Base-by-base conservation (phyloP, 495 filamentous ascomycete genomes). In the Xylaria telfairii region DNA sequence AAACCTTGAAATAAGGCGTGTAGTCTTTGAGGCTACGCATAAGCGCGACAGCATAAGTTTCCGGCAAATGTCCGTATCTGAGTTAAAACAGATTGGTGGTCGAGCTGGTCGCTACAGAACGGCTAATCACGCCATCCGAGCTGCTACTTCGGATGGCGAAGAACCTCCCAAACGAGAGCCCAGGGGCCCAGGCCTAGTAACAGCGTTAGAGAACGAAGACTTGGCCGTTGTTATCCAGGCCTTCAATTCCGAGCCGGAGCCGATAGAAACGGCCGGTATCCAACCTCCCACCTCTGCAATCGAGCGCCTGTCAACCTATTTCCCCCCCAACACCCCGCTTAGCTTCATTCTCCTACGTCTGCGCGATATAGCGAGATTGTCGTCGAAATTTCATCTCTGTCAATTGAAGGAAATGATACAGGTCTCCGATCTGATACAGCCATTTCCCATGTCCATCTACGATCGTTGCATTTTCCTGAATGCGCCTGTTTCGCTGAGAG, bases 71-170 rank as follows among this genome's bases (percentile, higher is more conserved):
- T 78, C 82, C 8, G 84, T 92, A n/a, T 88, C 92, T 0, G 91
- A 97, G 69, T 87, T 97, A 63, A 98, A 96, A 77, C 96, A 99
- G 74, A 99, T 99, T 70, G 96, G 87, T 65, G 96, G 96, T 26
- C 90, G 96, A 72, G 96, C 96, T 24, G 96, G 96, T 32, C 92
- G 96, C 41, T 99, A 91, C 82, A 90, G 89, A 21, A 91, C 92
- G 39, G 92, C 93, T 34, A 77, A 78, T 21, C 83, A 91, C 65
- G 87, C 76, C 8, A 79, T 79, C 24, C 42, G 72, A 28, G 49
- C 68, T 12, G 86, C 74, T 8, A 78, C 78, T n/a, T 39, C 72
- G 9, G 53, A 67, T 6, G 70, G 41, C 17, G 30, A 5, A 76
- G 44, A 12, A 76, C 89, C 4, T 91, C 90, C 8, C 78, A 83